Conservation (phyloP, 2,329 filamentous ascomycete species). For the Ceratocystis smalleyi region DNA sequence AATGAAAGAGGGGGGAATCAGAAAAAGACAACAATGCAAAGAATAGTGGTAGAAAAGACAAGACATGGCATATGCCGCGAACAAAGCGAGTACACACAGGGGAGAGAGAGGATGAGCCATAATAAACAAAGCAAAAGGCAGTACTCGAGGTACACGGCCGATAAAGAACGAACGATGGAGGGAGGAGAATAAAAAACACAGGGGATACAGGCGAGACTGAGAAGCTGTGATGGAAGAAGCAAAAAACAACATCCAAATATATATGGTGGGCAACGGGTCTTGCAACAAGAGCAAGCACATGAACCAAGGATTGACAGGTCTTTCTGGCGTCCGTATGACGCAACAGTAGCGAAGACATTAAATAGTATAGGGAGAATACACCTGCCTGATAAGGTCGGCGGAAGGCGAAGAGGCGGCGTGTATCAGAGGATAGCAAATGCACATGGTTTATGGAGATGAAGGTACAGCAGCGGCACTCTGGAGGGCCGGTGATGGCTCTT, state of each 20-base stretch:
- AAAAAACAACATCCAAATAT: neutral
- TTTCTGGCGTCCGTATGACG: no score
- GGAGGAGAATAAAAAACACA: constrained; percentile 1
- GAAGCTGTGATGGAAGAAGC: neutral
- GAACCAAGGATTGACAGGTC: neutral
- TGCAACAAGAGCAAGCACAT: neutral
- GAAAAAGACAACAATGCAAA: neutral
- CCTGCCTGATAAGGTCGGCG: neutral
- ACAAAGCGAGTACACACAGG: neutral
- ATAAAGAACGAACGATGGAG: neutral
- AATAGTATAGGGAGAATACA: neutral
- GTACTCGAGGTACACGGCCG: neutral
- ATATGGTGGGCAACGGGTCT: neutral
- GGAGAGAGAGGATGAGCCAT: neutral
- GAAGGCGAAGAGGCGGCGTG: neutral
- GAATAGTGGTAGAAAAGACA: neutral
- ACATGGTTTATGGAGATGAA: neutral
- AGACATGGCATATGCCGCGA: neutral
- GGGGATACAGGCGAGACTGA: neutral
- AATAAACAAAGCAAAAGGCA: neutral
- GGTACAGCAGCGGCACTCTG: constrained; percentile 10
- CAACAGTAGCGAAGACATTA: neutral
- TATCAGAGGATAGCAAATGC: neutral
- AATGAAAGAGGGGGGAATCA: neutral
- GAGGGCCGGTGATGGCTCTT: constrained; percentile 21